Percentiles rank a stretch among this genome's conserved stretches.
phyloP scores from a whole-genome alignment of 371 early-diverging fungal species.

The Parasitella parasitica region DNA sequence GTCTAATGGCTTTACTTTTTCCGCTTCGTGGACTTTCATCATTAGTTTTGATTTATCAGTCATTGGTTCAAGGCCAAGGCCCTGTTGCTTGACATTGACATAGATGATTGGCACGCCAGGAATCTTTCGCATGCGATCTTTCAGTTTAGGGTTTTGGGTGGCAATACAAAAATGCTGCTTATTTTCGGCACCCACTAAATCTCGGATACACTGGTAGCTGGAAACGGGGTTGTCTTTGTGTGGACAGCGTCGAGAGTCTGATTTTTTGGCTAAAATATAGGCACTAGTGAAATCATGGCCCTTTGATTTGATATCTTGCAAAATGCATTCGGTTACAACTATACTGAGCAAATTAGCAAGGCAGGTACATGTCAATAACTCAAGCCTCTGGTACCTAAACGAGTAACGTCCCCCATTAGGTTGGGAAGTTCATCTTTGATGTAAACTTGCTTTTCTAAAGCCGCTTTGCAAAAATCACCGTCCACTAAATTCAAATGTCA shows the following conservation, averaged over 20 bases:
- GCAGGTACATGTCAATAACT: not conserved
- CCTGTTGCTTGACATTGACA: slow-evolving; percentile 54
- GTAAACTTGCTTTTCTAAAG: slow-evolving; percentile 58
- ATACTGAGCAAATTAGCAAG: not conserved
- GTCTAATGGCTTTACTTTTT: slow-evolving; percentile 56
- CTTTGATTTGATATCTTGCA: slow-evolving; percentile 68
- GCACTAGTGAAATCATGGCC: slow-evolving; percentile 64
- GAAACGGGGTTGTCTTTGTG: slow-evolving; percentile 60
- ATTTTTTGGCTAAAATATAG: slow-evolving; percentile 57
- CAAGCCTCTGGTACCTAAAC: not conserved
- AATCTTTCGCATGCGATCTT: slow-evolving; percentile 64
- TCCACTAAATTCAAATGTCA: slow-evolving; percentile 64
- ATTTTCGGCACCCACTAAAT: slow-evolving; percentile 72
- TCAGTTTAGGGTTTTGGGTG: slow-evolving; percentile 70
- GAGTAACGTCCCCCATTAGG: slow-evolving; percentile 55
- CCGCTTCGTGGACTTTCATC: slow-evolving; percentile 27
- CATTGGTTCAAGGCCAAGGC: slow-evolving; percentile 75
- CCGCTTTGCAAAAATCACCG: slow-evolving; percentile 70
- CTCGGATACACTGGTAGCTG: slow-evolving; percentile 71
- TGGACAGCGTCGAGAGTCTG: slow-evolving; percentile 79
- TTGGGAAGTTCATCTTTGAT: slow-evolving; percentile 54
- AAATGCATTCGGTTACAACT: slow-evolving; percentile 85
- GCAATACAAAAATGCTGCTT: slow-evolving; percentile 82
- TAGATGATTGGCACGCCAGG: slow-evolving; percentile 89
- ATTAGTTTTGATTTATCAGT: slow-evolving; percentile 29